Percentiles rank a stretch among this genome's conserved stretches.
phyloP scores from a whole-genome alignment of 2,329 filamentous ascomycete genomes.

The Cordyceps javanica region DNA sequence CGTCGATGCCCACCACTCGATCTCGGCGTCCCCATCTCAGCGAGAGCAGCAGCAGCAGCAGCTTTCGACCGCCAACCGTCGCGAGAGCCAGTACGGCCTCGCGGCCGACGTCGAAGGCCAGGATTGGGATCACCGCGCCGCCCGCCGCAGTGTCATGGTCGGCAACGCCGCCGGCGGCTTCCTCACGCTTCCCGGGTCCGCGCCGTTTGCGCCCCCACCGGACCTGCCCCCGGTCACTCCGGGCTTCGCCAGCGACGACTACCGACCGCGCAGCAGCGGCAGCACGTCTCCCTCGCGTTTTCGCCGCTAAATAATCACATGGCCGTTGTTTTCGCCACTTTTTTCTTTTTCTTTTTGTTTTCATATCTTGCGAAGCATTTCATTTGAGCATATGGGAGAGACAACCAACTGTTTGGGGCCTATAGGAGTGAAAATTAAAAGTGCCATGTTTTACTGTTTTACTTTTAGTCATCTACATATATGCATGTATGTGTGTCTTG shows the following conservation, averaged over 20 bases:
- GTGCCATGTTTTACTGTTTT: too few relatives aligned
- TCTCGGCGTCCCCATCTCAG: constrained; percentile 10
- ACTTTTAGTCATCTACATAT: too few relatives aligned
- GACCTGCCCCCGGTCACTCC: constrained; percentile 3
- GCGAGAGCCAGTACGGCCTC: constrained; percentile 52
- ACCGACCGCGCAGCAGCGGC: constrained; percentile 13
- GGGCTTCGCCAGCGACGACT: constrained; percentile 8
- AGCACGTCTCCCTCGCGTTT: background rate
- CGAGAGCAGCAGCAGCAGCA: constrained; percentile 2
- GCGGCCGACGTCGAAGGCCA: constrained; percentile 42
- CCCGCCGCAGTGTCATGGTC: constrained; percentile 46
- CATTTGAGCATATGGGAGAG: background rate
- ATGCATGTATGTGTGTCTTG: too few relatives aligned
- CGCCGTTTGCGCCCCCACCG: constrained; percentile 12
- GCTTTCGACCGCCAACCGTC: constrained; percentile 26
- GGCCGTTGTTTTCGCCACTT: too few relatives aligned
- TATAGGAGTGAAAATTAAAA: too few relatives aligned
- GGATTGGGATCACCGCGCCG: constrained; percentile 45
- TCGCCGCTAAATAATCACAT: background rate
- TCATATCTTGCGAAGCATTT: too few relatives aligned
- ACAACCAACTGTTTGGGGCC: too few relatives aligned
- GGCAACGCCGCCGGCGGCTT: constrained; percentile 47
- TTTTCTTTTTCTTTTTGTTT: background rate
- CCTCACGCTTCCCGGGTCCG: constrained; percentile 41
- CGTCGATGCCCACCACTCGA: constrained; percentile 28